Conservation (phyloP, 163 green algal genomes). For the Scenedesmus sp. region DNA sequence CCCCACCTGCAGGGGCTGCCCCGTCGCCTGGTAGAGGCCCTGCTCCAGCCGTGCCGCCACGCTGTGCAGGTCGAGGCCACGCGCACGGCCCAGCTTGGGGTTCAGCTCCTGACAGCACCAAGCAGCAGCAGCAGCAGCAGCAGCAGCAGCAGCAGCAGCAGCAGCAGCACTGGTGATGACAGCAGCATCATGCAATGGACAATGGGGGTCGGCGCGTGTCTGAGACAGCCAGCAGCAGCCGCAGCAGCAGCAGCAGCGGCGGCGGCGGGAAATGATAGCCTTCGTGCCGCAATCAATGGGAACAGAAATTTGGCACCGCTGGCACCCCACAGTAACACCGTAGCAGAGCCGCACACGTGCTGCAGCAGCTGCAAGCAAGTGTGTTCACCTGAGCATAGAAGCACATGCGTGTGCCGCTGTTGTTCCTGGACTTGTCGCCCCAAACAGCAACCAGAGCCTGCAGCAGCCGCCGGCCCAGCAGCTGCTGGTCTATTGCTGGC, state of each 20-base stretch:
- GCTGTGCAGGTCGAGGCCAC: conserved; percentile 64
- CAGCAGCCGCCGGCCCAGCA: conserved; percentile 22
- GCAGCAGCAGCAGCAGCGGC: neutral
- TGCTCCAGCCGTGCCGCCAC: conserved; percentile 66
- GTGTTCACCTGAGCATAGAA: conserved; percentile 59
- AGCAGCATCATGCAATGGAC: neutral
- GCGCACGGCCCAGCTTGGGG: conserved; percentile 1
- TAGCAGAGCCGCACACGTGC: neutral
- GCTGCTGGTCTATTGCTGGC: neutral
- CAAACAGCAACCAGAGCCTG: conserved; percentile 52
- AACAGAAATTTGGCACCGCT: too few species aligned
- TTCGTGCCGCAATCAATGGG: neutral
- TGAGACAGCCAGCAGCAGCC: neutral
- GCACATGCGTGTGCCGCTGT: conserved; percentile 50
- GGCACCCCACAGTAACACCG: neutral
- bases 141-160: neutral
- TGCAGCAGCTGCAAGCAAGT: too few species aligned
- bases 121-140: neutral
- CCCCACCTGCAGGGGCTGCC: conserved; percentile 48
- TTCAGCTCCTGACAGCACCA: conserved; percentile 34
- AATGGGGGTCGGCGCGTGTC: too few species aligned
- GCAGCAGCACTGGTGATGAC: neutral
- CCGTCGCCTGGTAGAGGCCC: conserved; percentile 66
- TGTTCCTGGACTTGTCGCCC: conserved; percentile 41
- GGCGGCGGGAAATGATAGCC: too few species aligned